Conservation (phyloP, 495 filamentous ascomycete species). For the Talaromyces liani region DNA sequence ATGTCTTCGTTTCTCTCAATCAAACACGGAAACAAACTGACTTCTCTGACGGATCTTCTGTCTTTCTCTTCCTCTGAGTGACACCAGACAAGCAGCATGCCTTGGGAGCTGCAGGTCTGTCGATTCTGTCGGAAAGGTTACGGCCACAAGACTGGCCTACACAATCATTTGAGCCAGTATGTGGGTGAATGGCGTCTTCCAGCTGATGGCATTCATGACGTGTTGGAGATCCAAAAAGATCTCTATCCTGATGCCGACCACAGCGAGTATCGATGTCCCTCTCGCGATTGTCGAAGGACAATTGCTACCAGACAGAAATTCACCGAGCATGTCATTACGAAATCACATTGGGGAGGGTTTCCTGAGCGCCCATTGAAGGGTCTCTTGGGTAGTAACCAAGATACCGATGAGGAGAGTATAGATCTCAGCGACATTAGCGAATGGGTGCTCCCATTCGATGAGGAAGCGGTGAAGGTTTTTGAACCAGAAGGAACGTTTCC, state of each 20-base stretch:
- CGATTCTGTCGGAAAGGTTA: neutral
- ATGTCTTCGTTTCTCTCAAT: neutral
- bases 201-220: conserved; percentile 4
- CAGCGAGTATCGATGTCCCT: conserved; percentile 1
- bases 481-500: neutral
- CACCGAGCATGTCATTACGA: neutral
- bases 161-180: neutral
- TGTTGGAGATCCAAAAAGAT: neutral
- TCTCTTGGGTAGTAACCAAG: neutral
- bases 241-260: neutral
- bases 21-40: neutral
- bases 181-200: neutral
- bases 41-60: neutral
- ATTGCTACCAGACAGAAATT: neutral
- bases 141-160: neutral
- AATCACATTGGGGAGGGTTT: neutral
- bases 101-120: neutral
- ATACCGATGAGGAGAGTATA: neutral
- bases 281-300: neutral
- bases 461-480: neutral
- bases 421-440: neutral
- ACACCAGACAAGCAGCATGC: neutral
- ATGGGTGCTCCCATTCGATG: conserved; percentile 1
- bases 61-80: neutral
- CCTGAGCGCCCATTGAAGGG: neutral